phyloP scores from a whole-genome alignment of 164 flowering plant genomes.

The Vitis cinerea region DNA sequence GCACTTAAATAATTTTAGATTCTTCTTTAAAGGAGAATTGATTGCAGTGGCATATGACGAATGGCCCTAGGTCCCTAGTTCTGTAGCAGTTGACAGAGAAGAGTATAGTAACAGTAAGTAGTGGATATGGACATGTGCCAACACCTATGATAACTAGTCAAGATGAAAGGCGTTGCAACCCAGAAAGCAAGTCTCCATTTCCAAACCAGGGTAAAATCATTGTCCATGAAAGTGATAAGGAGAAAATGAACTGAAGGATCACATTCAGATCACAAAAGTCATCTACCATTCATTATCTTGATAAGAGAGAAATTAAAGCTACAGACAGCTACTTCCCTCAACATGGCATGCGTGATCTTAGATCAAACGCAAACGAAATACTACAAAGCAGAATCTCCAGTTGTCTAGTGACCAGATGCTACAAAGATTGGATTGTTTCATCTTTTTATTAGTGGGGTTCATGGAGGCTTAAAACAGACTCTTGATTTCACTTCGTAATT shows the following conservation, averaged over 20 bases:
- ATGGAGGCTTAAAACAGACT: neutral
- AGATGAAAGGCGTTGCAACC: neutral
- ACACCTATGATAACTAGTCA: neutral
- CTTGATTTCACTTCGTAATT: neutral
- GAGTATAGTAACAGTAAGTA: neutral
- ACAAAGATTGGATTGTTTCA: neutral
- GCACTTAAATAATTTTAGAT: neutral
- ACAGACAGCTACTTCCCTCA: neutral
- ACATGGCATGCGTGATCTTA: neutral
- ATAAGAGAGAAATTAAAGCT: neutral
- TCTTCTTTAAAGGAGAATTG: neutral
- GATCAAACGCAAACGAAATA: neutral
- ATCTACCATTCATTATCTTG: neutral
- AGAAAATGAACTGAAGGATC: neutral
- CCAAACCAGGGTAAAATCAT: neutral
- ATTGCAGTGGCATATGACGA: neutral
- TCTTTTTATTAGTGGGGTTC: neutral
- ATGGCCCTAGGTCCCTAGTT: neutral
- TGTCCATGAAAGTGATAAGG: neutral
- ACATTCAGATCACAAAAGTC: neutral
- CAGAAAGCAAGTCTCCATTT: neutral
- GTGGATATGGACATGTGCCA: neutral
- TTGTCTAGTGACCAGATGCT: too few species aligned
- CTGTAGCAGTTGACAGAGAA: slow-evolving; percentile 1
- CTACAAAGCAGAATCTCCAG: too few species aligned